Evolutionary conservation across 192 early-diverging fungal genomes (phyloP), one percentile per base, ranked within the genome.

Genomic region (Podila epicladia): DNA sequence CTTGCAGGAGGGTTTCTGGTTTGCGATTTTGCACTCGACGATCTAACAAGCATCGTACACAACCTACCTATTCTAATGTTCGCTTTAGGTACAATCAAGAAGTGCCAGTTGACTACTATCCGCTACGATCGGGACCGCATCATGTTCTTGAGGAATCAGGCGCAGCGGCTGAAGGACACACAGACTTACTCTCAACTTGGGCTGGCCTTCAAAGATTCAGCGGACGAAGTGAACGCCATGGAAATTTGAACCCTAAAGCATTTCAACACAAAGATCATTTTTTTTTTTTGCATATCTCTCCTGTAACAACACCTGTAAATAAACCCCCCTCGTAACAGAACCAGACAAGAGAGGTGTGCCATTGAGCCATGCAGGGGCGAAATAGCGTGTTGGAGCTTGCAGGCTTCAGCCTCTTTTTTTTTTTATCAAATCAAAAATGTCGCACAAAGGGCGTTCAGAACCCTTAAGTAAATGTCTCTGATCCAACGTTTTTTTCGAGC

Each of bases 101-200:
- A 84, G 22, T 76, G 75, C 19, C 85, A 87, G 58, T 58, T 73
- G 29, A 74, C 75, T 48, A 74, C 85, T 2, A 79, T 87, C 35
- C 58, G 69, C n/a, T 87, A 82, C 59, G 85, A 87, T 58, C 73
- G 72, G 13, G 75, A 84, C 57, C 65, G 76, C 38, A 84, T 84
- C 32, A 72, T 84, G 67, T 72, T 69, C 26, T 62, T 80, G 9
- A 73, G 77, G 33, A 80, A 69, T 26, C 71, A 73, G 41, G 77
- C 77, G 7, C 71, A 80, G 48, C 71, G 64, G 15, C 20, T 69
- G 48, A 72, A 69, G 28, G 77, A 80, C n/a, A 65, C 19, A 13
- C 77, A 80, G 67, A 65, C 71, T 3, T 72, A 67, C 33, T 64
- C 70, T 0, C 71, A 80, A 33, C 71, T 80, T 38, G 77, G 77